These are phyloP conservation scores for Nicotiana attenuata DNA, from an alignment of 257 asterid genomes.

Conservation along the genomic window DNA sequence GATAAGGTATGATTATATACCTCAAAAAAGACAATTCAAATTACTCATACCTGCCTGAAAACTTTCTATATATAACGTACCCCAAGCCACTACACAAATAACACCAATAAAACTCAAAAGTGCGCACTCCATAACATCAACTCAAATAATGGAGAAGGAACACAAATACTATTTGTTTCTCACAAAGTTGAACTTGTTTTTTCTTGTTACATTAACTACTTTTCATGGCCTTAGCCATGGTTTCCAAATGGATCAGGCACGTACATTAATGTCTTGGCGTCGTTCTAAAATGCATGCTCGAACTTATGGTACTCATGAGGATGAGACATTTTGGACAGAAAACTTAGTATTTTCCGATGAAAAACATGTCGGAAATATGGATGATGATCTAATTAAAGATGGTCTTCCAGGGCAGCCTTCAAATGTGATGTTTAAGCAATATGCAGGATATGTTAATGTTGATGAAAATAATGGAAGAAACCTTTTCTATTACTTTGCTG, in stretches of 20 bases:
- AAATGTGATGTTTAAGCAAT: conserved; percentile 28
- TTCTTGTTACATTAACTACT: not conserved
- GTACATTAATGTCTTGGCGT: conserved; percentile 26
- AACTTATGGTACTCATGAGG: not conserved
- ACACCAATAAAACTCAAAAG: too few species aligned
- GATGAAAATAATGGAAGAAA: conserved; percentile 22
- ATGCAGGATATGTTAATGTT: conserved; percentile 35
- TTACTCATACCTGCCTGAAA: too few species aligned
- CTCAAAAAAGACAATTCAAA: too few species aligned
- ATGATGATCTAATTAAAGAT: conserved; percentile 28
- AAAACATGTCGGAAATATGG: conserved; percentile 23
- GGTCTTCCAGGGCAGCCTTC: conserved; percentile 43
- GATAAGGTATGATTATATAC: not conserved
- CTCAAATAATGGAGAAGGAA: conserved; percentile 21
- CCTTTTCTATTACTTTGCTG: conserved; percentile 35
- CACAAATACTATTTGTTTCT: not conserved
- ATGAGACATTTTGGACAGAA: not conserved
- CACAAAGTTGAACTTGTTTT: conserved; percentile 8
- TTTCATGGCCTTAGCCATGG: conserved; percentile 18
- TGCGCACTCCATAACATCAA: too few species aligned
- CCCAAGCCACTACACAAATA: too few species aligned
- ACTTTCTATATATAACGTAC: too few species aligned
- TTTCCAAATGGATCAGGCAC: conserved; percentile 22
- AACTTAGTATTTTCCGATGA: not conserved
- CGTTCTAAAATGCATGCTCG: conserved; percentile 13